phyloP scores from a whole-genome alignment of 768 basidiomycete species.

The Scleroderma citrinum region DNA sequence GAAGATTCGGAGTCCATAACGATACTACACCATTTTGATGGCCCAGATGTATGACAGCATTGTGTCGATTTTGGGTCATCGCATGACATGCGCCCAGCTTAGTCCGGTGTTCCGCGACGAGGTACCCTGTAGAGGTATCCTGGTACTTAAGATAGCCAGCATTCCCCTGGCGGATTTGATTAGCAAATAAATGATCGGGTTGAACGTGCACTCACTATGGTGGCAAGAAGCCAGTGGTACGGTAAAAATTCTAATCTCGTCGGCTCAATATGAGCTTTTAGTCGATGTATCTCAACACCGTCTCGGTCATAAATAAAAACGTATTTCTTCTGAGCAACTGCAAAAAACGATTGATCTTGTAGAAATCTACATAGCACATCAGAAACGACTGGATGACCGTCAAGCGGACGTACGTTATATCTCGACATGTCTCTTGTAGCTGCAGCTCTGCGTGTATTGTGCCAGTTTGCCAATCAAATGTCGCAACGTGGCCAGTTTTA shows the following conservation, averaged over 20 bases:
- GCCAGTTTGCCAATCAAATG: slow-evolving; percentile 91
- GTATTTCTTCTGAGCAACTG: slow-evolving; percentile 94
- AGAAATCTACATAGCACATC: slow-evolving; percentile 53
- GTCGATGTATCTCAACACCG: slow-evolving; percentile 86
- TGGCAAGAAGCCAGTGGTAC: slow-evolving; percentile 91
- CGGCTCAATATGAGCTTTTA: slow-evolving; percentile 83
- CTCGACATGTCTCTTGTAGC: slow-evolving; percentile 83
- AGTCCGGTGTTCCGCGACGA: slow-evolving; percentile 84
- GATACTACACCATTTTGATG: slow-evolving; percentile 96
- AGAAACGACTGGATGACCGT: not conserved
- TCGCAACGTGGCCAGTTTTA: slow-evolving; percentile 77
- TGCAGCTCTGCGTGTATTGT: slow-evolving; percentile 84
- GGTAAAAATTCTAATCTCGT: slow-evolving; percentile 88
- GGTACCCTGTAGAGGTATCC: slow-evolving; percentile 89
- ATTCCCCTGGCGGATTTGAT: slow-evolving; percentile 52
- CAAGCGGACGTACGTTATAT: slow-evolving; percentile 66
- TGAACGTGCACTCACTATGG: slow-evolving; percentile 50
- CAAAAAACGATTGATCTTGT: slow-evolving; percentile 89
- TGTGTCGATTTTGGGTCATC: slow-evolving; percentile 89
- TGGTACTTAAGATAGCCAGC: slow-evolving; percentile 93
- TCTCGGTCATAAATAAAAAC: slow-evolving; percentile 94
- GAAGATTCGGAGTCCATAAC: slow-evolving; percentile 92
- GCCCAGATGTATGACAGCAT: slow-evolving; percentile 90
- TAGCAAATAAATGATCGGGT: not conserved
- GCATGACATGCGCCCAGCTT: slow-evolving; percentile 80